phyloP scores from a whole-genome alignment of 2,329 filamentous ascomycete species.

The Dothideomycetes sp. region DNA sequence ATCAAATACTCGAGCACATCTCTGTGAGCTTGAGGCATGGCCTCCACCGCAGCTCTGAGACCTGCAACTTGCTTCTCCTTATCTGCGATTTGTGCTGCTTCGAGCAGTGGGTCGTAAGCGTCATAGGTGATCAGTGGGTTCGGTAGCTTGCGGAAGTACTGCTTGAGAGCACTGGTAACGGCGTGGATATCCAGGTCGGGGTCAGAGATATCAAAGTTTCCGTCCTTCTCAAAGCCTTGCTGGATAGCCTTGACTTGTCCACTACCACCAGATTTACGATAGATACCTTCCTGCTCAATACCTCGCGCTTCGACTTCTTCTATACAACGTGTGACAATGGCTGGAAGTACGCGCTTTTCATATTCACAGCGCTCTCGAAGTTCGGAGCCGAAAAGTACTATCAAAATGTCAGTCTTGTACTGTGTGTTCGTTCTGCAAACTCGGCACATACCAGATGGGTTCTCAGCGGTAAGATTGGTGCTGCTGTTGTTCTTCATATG shows the following conservation, averaged over 20 bases:
- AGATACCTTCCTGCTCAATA: conserved; percentile 97
- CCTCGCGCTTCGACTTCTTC: conserved; percentile 92
- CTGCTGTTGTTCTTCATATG: conserved; percentile 37
- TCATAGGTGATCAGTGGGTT: conserved; percentile 84
- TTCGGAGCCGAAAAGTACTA: conserved; percentile 78
- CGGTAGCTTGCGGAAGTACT: conserved; percentile 92
- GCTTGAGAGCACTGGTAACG: conserved; percentile 89
- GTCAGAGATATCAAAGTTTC: conserved; percentile 84
- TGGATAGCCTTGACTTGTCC: conserved; percentile 85
- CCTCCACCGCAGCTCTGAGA: conserved; percentile 63
- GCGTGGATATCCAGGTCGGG: conserved; percentile 91
- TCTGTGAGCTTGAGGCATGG: conserved; percentile 72
- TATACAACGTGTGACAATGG: conserved; percentile 85
- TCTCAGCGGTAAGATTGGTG: conserved; percentile 30
- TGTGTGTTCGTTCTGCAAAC: too few relatives aligned
- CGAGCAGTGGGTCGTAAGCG: conserved; percentile 80
- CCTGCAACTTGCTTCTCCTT: conserved; percentile 59
- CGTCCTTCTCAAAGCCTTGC: conserved; percentile 76
- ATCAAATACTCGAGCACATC: conserved; percentile 90
- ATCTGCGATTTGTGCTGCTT: conserved; percentile 54
- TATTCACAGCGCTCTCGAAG: conserved; percentile 75
- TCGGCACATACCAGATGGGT: conserved; percentile 26
- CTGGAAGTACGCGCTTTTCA: conserved; percentile 81
- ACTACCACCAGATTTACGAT: conserved; percentile 91
- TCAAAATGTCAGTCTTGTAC: conserved; percentile 18